Conservation (phyloP, 257 asterid genomes). For the Solanum stenotomum region DNA sequence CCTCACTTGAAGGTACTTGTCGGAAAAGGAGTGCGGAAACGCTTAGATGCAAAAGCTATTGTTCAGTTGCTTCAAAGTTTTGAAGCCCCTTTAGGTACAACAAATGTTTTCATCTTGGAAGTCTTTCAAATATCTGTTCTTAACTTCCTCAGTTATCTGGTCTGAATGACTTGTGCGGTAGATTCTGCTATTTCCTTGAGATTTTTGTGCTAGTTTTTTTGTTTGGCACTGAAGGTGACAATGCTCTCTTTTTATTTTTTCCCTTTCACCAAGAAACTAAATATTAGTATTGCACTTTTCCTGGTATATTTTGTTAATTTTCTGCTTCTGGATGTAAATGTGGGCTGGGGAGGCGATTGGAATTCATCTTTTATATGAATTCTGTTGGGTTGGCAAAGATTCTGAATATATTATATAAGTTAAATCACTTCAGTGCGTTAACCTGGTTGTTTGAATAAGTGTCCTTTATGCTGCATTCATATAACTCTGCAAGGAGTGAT, state of each 20-base stretch:
- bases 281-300: background rate
- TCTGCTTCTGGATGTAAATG: background rate
- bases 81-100: conserved; percentile 65
- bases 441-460: background rate
- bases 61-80: conserved; percentile 60
- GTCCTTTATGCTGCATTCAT: background rate
- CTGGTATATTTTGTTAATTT: background rate
- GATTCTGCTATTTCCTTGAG: background rate
- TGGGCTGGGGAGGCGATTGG: background rate
- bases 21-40: conserved; percentile 54
- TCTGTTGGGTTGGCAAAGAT: background rate
- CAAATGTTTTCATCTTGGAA: background rate
- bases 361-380: background rate
- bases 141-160: background rate
- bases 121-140: background rate
- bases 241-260: background rate
- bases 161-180: background rate
- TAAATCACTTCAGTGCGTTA: background rate
- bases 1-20: conserved; percentile 58
- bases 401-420: background rate
- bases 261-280: background rate
- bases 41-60: conserved; percentile 64
- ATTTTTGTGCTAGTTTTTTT: background rate
- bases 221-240: background rate
- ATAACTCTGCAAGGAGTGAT: background rate